Evolutionary conservation across 2,329 filamentous ascomycete species (phyloP), one percentile per base, ranked within the genome.

Genomic region (Orbilia quercus): DNA sequence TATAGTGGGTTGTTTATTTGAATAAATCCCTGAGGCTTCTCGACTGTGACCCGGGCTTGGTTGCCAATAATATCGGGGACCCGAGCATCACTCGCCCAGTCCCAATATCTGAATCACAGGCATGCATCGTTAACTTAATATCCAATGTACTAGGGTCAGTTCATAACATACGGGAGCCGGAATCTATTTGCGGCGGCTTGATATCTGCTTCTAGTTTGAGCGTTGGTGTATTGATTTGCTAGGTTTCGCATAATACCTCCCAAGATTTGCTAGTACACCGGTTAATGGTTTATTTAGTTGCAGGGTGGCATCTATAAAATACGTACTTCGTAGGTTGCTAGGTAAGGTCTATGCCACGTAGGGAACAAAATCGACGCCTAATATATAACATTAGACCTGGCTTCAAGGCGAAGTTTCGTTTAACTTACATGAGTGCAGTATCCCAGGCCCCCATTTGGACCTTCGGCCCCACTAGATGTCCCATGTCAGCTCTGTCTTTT

Each of bases 351-450:
- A 44, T 73, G 69, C 69, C 69, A 73, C 11, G 47, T 73, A n/a
- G 69, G 60, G 22, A 73, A 73, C 11, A 73, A 53, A 45, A 73
- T 66, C 1, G 69, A 73, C 22, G 69, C 69, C 69, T 73, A 45
- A 23, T 2, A 4, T 23, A 25, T 11, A 14, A 6, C 14, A 22
- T 73, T 22, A 66, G 60, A 16, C 23, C 28, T 40, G 40, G 22
- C n/a, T n/a, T n/a, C n/a, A n/a, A 44, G 34, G 14, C 36, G 18
- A 1, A 11, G 14, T 38, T 36, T 2, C 2, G 42, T 31, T 6
- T 12, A 14, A 54, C 69, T 50, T 31, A 73, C 69, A 28, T 73
- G 69, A 18, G 69, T 59, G 36, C 69, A 73, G 28, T 73, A 73
- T 7, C 69, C 69, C 31, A 36, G 48, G 4, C 23, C 6, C n/a